Conservation (phyloP, 305 asterid genomes). For the Solanum hybrid region DNA sequence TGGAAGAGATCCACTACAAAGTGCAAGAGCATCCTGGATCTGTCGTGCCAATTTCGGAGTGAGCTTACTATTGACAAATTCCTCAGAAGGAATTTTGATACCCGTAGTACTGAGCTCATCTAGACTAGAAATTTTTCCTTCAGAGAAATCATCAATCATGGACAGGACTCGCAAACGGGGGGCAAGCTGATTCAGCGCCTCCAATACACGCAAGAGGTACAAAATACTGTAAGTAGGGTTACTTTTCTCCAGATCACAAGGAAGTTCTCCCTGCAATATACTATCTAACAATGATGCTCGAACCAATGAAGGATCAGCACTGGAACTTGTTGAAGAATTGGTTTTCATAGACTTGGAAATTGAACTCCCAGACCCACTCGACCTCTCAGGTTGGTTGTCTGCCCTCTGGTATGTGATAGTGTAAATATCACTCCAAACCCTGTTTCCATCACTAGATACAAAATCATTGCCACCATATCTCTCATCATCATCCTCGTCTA, state of each 20-base stretch:
- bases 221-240: conserved; percentile 83
- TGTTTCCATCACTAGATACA: conserved; percentile 77
- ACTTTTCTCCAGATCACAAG: conserved; percentile 82
- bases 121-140: conserved; percentile 52
- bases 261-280: conserved; percentile 89
- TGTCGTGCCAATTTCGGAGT: conserved; percentile 97
- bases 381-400: conserved; percentile 56
- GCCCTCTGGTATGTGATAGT: conserved; percentile 82
- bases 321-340: conserved; percentile 33
- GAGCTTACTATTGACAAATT: conserved; percentile 73
- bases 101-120: conserved; percentile 40
- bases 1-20: conserved; percentile 93
- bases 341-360: conserved; percentile 53
- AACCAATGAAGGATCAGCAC: conserved; percentile 25
- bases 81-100: conserved; percentile 50
- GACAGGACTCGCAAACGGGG: conserved; percentile 63
- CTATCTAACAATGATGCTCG: conserved; percentile 75
- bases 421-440: conserved; percentile 85
- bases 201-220: conserved; percentile 77
- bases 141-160: conserved; percentile 54
- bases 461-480: conserved; percentile 66
- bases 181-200: conserved; percentile 89
- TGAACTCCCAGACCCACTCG: conserved; percentile 43
- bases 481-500: conserved; percentile 81
- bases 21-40: conserved; percentile 96